These are phyloP conservation scores for Triticum turgidum DNA, from an alignment of 176 grass and related monocot species.

Conservation along the genomic window DNA sequence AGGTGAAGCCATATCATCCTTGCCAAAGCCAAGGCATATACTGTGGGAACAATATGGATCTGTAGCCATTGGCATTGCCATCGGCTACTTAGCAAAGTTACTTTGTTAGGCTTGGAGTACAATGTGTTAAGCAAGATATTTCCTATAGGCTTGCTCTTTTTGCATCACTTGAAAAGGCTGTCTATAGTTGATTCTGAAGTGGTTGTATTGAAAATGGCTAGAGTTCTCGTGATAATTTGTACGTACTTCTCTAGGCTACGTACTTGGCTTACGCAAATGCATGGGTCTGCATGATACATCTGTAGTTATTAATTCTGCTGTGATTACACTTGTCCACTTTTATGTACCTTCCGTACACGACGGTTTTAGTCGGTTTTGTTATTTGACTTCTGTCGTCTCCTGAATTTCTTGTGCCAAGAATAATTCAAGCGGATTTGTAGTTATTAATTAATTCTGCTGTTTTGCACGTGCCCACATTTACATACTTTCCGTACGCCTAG, in stretches of 20 bases:
- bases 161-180: background rate
- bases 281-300: slow-evolving; percentile 13
- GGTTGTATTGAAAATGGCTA: background rate
- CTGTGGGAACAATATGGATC: background rate
- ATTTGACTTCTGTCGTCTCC: slow-evolving; percentile 12
- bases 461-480: background rate
- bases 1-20: background rate
- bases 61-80: slow-evolving; percentile 17
- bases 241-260: background rate
- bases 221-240: background rate
- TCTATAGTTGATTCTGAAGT: background rate
- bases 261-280: slow-evolving; percentile 16
- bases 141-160: background rate
- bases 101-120: background rate
- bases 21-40: background rate
- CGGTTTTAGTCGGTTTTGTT: background rate
- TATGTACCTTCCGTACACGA: too few species aligned
- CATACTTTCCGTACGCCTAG: background rate
- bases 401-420: background rate
- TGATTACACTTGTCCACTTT: too few species aligned
- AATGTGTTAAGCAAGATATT: background rate
- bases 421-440: background rate
- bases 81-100: background rate
- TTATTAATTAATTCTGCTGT: background rate
- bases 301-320: too few species aligned